These are phyloP conservation scores for Durio zibethinus DNA, from an alignment of 345 rosid genomes.

Conservation along the genomic window DNA sequence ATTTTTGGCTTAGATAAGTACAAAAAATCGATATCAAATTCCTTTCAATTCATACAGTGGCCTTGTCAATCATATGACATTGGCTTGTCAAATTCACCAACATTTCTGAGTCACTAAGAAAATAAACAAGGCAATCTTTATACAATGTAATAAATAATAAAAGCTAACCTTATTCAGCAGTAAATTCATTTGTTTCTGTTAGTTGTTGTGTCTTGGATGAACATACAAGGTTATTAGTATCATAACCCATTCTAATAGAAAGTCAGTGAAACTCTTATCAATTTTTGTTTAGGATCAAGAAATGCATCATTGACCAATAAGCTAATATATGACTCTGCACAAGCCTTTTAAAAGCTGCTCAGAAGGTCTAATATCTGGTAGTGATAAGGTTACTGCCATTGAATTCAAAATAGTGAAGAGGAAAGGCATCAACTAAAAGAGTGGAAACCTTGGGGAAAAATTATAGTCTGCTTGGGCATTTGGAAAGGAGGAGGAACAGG, in stretches of 20 bases:
- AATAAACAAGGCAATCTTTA: neutral
- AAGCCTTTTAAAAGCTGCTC: neutral
- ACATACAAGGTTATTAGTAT: neutral
- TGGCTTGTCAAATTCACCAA: neutral
- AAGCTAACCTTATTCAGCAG: conserved; percentile 28
- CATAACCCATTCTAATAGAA: neutral
- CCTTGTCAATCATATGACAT: neutral
- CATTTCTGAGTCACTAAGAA: neutral
- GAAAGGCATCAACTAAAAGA: too few species aligned
- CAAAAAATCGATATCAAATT: neutral
- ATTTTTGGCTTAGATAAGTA: neutral
- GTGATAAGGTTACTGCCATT: neutral
- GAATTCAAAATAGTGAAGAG: neutral
- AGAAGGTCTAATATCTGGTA: neutral
- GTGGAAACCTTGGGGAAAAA: neutral
- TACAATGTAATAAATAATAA: neutral
- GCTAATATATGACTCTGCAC: neutral
- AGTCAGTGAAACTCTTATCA: neutral
- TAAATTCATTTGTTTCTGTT: conserved; percentile 24
- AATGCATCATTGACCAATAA: neutral
- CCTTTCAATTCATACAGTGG: neutral
- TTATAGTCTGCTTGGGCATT: neutral
- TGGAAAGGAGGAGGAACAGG: neutral
- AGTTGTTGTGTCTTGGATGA: conserved; percentile 37
- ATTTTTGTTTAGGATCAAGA: neutral